Conservation (phyloP, 2,329 filamentous ascomycete genomes). For the Aspergillus hortae region DNA sequence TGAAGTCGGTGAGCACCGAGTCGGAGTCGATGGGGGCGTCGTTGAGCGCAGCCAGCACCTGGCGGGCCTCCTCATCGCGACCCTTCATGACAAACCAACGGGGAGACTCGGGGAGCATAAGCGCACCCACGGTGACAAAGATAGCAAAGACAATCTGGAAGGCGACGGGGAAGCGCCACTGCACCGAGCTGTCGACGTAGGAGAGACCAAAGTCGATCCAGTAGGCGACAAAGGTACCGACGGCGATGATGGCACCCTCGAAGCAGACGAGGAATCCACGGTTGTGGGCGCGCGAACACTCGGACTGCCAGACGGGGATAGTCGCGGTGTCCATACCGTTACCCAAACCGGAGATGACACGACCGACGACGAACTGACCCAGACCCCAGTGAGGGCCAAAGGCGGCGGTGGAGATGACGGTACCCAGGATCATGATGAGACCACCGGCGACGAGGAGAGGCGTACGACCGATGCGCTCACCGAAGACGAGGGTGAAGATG, state of each 20-base stretch:
- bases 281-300: conserved; percentile 31
- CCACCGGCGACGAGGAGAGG: conserved; percentile 53
- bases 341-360: conserved; percentile 36
- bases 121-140: conserved; percentile 16
- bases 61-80: conserved; percentile 43
- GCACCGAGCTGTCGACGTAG: conserved; percentile 26
- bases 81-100: conserved; percentile 53
- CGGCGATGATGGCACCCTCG: conserved; percentile 31
- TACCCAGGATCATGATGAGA: conserved; percentile 42
- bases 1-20: conserved; percentile 24
- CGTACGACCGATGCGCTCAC: conserved; percentile 30
- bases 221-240: conserved; percentile 32
- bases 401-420: conserved; percentile 24
- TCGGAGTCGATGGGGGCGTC: conserved; percentile 29
- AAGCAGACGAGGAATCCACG: conserved; percentile 34
- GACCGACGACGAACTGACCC: conserved; percentile 40
- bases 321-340: conserved; percentile 38
- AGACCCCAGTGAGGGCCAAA: conserved; percentile 24
- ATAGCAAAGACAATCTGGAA: conserved; percentile 45
- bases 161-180: conserved; percentile 47
- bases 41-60: conserved; percentile 42
- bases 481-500: conserved; percentile 26
- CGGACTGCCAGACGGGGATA: conserved; percentile 40
- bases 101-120: conserved; percentile 50
- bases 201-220: conserved; percentile 35